Evolutionary conservation across 2,329 filamentous ascomycete species (phyloP).

Genomic region (Talaromyces pinophilus): DNA sequence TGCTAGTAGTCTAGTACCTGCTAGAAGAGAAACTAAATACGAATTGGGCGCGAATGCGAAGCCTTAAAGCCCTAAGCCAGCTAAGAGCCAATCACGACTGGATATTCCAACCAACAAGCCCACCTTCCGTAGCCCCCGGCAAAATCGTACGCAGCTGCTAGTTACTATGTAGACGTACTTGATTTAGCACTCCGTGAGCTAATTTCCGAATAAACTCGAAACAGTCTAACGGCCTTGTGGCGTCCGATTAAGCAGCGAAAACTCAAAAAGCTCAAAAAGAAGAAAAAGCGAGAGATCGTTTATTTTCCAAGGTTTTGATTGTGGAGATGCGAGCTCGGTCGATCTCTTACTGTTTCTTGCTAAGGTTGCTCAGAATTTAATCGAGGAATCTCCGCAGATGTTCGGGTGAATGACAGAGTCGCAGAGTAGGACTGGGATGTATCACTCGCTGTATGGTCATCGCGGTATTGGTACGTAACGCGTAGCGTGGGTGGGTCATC

Average conservation of each 20-base stretch:
- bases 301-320: not conserved
- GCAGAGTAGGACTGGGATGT: not conserved
- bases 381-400: not conserved
- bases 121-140: slow-evolving; percentile 27
- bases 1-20: not conserved
- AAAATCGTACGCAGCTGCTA: not conserved
- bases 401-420: not conserved
- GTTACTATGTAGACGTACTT: not conserved
- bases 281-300: not conserved
- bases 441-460: not conserved
- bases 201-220: slow-evolving; percentile 41
- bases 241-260: slow-evolving; percentile 1
- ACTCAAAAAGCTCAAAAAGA: not conserved
- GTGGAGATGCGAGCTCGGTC: not conserved
- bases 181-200: not conserved
- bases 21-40: not conserved
- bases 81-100: not conserved
- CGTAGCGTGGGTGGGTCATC: not conserved
- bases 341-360: slow-evolving; percentile 4
- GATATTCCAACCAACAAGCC: slow-evolving; percentile 15
- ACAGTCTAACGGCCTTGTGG: slow-evolving; percentile 40
- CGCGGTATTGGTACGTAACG: not conserved
- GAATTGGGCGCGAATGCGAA: slow-evolving; percentile 4
- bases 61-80: not conserved
- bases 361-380: not conserved